Evolutionary conservation across 1,284 basidiomycete genomes (phyloP).

Genomic region (Melampsora abietis-canadensis): DNA sequence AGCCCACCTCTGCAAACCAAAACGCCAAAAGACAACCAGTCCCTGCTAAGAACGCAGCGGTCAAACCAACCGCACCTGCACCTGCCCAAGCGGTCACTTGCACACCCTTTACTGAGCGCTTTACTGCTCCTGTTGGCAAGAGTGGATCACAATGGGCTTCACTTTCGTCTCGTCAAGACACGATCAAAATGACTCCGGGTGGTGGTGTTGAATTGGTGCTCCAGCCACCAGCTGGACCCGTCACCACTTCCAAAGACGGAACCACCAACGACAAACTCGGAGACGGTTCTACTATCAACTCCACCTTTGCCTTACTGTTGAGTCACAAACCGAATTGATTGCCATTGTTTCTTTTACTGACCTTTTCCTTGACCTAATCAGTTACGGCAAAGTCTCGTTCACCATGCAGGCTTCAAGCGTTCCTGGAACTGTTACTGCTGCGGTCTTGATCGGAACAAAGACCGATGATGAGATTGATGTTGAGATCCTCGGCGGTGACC

Average conservation of each 20-base stretch:
- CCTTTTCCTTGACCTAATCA: neutral
- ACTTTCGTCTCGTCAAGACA: constrained; percentile 11
- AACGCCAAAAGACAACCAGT: too few species aligned
- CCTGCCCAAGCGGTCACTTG: neutral
- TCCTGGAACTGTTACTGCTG: constrained; percentile 26
- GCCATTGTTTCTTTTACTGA: neutral
- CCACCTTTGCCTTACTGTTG: constrained; percentile 27
- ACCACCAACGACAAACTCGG: constrained; percentile 22
- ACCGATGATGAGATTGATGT: constrained; percentile 42
- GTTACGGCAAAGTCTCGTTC: constrained; percentile 36
- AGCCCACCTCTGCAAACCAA: too few species aligned
- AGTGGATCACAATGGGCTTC: constrained; percentile 11
- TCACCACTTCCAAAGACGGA: constrained; percentile 13
- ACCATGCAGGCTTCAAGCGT: constrained; percentile 24
- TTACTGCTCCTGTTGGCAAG: neutral
- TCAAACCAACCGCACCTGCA: too few species aligned
- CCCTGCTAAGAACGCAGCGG: too few species aligned
- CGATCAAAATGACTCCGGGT: constrained; percentile 17
- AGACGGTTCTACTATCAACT: constrained; percentile 26
- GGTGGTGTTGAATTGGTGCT: constrained; percentile 28
- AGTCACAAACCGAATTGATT: neutral
- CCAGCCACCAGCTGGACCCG: constrained; percentile 23
- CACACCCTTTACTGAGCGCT: neutral
- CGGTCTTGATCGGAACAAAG: constrained; percentile 29
- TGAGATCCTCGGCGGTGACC: constrained; percentile 35